phyloP scores from a whole-genome alignment of 139 green algal species.

The Closterium sp. region DNA sequence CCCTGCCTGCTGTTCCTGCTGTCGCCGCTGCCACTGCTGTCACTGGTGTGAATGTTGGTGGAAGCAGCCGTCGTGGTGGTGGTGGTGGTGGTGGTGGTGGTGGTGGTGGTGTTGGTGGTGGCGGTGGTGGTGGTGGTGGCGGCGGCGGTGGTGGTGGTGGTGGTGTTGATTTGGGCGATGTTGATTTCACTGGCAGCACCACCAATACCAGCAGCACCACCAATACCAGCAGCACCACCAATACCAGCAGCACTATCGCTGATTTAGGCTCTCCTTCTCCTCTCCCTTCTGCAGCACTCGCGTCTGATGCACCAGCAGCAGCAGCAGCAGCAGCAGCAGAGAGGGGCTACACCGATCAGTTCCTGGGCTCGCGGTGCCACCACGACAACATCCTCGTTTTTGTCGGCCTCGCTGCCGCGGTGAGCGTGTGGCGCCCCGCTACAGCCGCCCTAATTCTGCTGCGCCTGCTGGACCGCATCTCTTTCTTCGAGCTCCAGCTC shows the following conservation, averaged over 20 bases:
- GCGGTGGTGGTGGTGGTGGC: background rate
- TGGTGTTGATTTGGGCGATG: background rate
- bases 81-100: background rate
- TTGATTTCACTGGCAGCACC: background rate
- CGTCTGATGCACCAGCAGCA: too few relatives aligned
- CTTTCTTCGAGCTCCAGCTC: slow-evolving; percentile 1
- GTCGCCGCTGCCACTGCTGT: background rate
- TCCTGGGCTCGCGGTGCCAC: background rate
- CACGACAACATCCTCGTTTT: slow-evolving; percentile 1
- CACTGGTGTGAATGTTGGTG: background rate
- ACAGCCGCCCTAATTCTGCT: background rate
- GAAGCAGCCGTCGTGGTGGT: background rate
- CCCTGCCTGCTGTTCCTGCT: background rate
- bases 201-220: background rate
- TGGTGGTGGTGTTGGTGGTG: background rate
- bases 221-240: background rate
- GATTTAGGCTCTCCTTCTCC: background rate
- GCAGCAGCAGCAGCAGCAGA: background rate
- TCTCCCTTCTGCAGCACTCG: too few relatives aligned
- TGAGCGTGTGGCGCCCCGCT: background rate
- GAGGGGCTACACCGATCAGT: background rate
- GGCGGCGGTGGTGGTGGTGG: background rate
- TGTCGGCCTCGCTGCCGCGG: background rate
- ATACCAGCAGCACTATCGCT: background rate
- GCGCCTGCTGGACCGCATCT: background rate